Conservation (phyloP, 2,329 filamentous ascomycete genomes). For the Laburnicola sp. region DNA sequence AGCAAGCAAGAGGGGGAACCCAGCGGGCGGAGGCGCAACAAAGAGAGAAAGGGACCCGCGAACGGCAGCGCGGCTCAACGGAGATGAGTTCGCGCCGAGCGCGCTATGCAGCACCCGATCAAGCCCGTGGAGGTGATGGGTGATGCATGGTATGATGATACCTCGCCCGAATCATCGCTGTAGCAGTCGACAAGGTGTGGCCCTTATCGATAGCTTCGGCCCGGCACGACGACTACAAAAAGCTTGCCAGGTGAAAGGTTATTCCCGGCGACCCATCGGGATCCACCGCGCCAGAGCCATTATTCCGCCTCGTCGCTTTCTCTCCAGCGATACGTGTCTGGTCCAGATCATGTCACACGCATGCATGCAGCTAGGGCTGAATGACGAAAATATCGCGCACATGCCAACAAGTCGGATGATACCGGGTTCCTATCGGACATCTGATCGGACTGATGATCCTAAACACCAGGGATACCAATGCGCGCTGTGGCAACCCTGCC, state of each 20-base stretch:
- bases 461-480: slow-evolving; percentile 9
- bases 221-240: background rate
- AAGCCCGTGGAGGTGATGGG: too few species aligned
- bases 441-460: background rate
- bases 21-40: slow-evolving; percentile 3
- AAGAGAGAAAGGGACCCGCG: background rate
- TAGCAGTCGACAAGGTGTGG: too few species aligned
- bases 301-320: too few species aligned
- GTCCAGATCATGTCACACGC: background rate
- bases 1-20: background rate
- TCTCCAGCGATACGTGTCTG: too few species aligned
- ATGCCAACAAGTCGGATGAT: slow-evolving; percentile 1
- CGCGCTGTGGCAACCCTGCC: background rate
- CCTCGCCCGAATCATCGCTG: too few species aligned
- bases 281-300: background rate
- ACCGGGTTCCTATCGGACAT: background rate
- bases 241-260: background rate
- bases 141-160: too few species aligned
- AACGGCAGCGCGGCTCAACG: too few species aligned
- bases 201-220: slow-evolving; percentile 1
- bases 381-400: slow-evolving; percentile 2
- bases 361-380: slow-evolving; percentile 23
- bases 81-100: too few species aligned
- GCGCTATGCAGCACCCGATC: too few species aligned
- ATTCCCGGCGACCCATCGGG: too few species aligned